Conservation (phyloP, 2,329 filamentous ascomycete genomes). For the Didymella sp. region DNA sequence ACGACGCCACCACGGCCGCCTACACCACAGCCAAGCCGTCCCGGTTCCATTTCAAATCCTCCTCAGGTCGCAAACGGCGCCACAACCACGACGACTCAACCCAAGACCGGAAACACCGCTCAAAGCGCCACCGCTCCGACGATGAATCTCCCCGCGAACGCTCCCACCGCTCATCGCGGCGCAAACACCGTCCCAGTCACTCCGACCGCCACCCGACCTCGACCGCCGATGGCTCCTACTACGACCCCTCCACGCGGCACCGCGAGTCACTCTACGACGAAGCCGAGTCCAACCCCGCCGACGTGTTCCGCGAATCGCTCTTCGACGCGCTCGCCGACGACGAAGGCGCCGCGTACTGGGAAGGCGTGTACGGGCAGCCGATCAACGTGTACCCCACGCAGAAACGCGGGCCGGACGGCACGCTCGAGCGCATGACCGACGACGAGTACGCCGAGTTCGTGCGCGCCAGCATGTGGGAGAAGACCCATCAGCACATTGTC, state of each 20-base stretch:
- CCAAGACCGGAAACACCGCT: slow-evolving; percentile 10
- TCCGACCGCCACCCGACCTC: slow-evolving; percentile 34
- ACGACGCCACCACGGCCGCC: slow-evolving; percentile 27
- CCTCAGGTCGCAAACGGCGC: slow-evolving; percentile 30
- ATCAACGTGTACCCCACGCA: slow-evolving; percentile 78
- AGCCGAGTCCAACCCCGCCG: slow-evolving; percentile 54
- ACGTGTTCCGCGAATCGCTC: slow-evolving; percentile 88
- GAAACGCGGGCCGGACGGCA: slow-evolving; percentile 60
- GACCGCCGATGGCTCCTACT: slow-evolving; percentile 41
- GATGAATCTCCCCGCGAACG: slow-evolving; percentile 5
- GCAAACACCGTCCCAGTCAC: slow-evolving; percentile 29
- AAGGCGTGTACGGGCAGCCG: slow-evolving; percentile 94
- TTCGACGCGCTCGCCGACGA: slow-evolving; percentile 98
- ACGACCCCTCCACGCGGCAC: slow-evolving; percentile 39
- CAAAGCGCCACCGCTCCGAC: slow-evolving; percentile 27
- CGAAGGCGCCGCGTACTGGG: slow-evolving; percentile 94
- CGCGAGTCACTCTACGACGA: slow-evolving; percentile 45
- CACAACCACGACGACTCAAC: slow-evolving; percentile 20
- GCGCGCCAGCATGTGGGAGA: slow-evolving; percentile 92
- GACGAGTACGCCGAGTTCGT: slow-evolving; percentile 91
- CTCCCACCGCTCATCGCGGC: slow-evolving; percentile 24
- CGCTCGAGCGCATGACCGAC: slow-evolving; percentile 85
- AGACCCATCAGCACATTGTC: slow-evolving; percentile 81
- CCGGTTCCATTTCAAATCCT: slow-evolving; percentile 51
- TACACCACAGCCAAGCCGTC: slow-evolving; percentile 40